Base-by-base conservation (phyloP, 192 early-diverging fungal genomes). In the Gonapodya prolifera region DNA sequence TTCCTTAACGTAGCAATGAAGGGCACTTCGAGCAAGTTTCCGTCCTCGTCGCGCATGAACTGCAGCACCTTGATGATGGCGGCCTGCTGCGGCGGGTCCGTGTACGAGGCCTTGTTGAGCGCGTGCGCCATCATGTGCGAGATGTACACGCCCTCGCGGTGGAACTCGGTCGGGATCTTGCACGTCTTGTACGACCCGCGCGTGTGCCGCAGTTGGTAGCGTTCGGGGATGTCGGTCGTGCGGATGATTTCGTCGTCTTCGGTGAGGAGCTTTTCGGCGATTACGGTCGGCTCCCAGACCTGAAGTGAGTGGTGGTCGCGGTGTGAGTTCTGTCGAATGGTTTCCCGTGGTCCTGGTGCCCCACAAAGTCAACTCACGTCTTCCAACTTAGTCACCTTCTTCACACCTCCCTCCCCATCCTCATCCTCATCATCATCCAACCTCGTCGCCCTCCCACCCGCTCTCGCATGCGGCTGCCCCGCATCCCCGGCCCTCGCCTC, bases 211-310 rank as follows among this genome's bases (percentile, higher is more conserved):
- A 95, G 86, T 78, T 95, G 95, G 81, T 96, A 89, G 70, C 97
- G 90, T 80, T 99, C 97, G 8, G 97, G 97, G 0, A 99, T 84
- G 77, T 99, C 96, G 31, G 86, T 86, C 1, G 89, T 80, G 33
- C 94, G 91, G 78, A 99, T 97, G 1, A 88, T 85, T 80, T 98
- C 94, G 79, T 99, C 97, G 71, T 86, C 84, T 69, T 94, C 93
- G 1, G 97, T 99, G 87, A 98, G 89, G 89, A 95, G 90, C 76
- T 92, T 88, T 69, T 89, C 92, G 31, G 87, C 92, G 69, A 99
- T 84, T 82, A 94, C 95, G 32, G 90, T 90, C 0, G 95, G 96
- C 81, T 97, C 95, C 78, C 84, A 89, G 16, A 89, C 74, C 81
- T 83, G 71, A 34, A 70, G n/a, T 75, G 13, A 76, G 70, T n/a